Percentiles rank a stretch among this genome's conserved stretches.
Conservation (phyloP, 345 rosid species). For the Pelargonium nanum region DNA sequence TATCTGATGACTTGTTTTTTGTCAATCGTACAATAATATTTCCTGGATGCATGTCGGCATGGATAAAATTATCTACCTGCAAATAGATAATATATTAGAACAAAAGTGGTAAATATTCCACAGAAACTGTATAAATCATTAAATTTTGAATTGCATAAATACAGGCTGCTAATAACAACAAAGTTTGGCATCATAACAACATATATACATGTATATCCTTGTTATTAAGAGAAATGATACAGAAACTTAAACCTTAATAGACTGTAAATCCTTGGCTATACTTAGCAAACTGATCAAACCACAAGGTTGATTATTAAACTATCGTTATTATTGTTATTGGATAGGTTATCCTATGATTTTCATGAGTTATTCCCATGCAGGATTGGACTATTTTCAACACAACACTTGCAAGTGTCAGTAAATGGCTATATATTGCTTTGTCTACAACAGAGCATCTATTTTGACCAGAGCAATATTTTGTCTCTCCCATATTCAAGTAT, state of each 20-base stretch:
- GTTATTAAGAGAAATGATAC: background rate
- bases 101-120: no score
- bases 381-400: background rate
- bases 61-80: slow-evolving; percentile 16
- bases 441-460: no score
- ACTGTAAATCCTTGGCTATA: no score
- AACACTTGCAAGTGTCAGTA: no score
- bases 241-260: background rate
- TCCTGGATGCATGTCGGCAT: slow-evolving; percentile 18
- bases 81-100: background rate
- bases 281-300: background rate
- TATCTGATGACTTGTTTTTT: slow-evolving; percentile 1
- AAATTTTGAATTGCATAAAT: no score
- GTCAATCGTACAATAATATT: slow-evolving; percentile 12
- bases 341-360: background rate
- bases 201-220: no score
- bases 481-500: no score
- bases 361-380: background rate
- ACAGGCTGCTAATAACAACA: background rate
- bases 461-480: no score
- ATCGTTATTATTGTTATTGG: background rate
- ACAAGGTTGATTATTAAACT: background rate
- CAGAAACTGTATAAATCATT: no score
- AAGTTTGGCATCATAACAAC: background rate
- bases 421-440: no score